Evolutionary conservation across 2,329 filamentous ascomycete species (phyloP).

Genomic region (Nakataea oryzae): DNA sequence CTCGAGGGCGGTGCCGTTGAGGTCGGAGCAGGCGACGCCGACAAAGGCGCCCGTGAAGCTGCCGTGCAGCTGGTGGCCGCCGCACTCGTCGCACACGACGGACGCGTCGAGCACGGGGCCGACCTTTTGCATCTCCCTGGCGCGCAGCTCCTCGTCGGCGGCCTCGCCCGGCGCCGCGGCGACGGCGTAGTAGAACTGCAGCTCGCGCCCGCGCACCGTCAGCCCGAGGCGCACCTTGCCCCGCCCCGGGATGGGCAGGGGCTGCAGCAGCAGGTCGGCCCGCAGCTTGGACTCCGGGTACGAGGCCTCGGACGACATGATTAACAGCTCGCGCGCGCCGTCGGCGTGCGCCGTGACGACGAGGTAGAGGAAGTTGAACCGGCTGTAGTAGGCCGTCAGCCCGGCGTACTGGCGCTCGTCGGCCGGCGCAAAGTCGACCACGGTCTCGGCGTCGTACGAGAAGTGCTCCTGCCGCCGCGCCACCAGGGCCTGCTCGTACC

Average conservation of each 20-base stretch:
- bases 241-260: constrained; percentile 38
- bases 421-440: constrained; percentile 58
- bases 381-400: constrained; percentile 51
- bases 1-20: constrained; percentile 36
- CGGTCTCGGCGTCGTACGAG: constrained; percentile 79
- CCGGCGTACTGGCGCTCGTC: constrained; percentile 54
- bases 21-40: constrained; percentile 43
- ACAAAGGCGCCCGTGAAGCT: constrained; percentile 56
- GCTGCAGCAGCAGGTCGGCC: constrained; percentile 27
- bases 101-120: constrained; percentile 48
- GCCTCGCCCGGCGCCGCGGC: constrained; percentile 3
- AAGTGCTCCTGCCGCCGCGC: constrained; percentile 51
- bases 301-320: constrained; percentile 45
- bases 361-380: constrained; percentile 56
- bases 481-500: constrained; percentile 48
- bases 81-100: constrained; percentile 52
- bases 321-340: constrained; percentile 45
- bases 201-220: constrained; percentile 34
- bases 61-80: constrained; percentile 48
- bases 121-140: constrained; percentile 29
- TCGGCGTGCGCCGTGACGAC: constrained; percentile 45
- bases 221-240: constrained; percentile 44
- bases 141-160: neutral
- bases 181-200: constrained; percentile 49
- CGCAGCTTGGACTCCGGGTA: constrained; percentile 40